Evolutionary conservation across 2,329 filamentous ascomycete genomes (phyloP), one percentile per base, ranked within the genome.

Genomic region (Truncatella angustata): DNA sequence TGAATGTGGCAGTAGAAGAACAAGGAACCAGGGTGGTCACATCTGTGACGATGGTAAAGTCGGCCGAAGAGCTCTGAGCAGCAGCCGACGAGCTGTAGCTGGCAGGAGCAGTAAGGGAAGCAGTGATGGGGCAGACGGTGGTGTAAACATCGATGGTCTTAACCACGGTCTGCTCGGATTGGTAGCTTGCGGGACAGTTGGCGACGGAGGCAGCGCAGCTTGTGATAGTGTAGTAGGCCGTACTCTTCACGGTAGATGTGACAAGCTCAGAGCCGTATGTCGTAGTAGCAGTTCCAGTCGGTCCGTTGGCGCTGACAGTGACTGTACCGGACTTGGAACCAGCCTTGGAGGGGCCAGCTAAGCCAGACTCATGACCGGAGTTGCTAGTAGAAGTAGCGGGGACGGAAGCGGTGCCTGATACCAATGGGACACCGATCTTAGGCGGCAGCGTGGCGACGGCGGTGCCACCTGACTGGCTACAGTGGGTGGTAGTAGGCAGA

Each of bases 101-200:
- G 23, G 60, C 56, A 14, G 51, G 47, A 35, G 55, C 59, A 26
- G 60, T 64, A 49, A 63, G 50, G 9, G 60, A 42, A 3, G 20
- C 57, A 21, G 58, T 62, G 23, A 48, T 59, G 37, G 64, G 62
- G 60, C 63, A 66, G 18, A 66, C 56, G 18, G 64, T 66, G n/a
- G 63, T 66, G 56, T 61, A 63, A n/a, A 59, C 61, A 14, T 37
- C 32, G 12, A 60, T 63, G n/a, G 64, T 64, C 42, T 67, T 59
- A 46, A 66, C 61, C 32, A 73, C 52, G 26, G 64, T 67, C 21
- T 66, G 60, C 32, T 63, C 62, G 28, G 69, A 66, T 50, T 61
- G 62, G 66, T 67, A 69, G 16, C 63, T 60, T 35, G 67, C 63
- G 21, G 71, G 71, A 63, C 71, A 74, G 67, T 74, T 73, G 54